These are phyloP conservation scores for Fusarium nelsonii DNA, from an alignment of 2,329 filamentous ascomycete species.

Conservation along the genomic window DNA sequence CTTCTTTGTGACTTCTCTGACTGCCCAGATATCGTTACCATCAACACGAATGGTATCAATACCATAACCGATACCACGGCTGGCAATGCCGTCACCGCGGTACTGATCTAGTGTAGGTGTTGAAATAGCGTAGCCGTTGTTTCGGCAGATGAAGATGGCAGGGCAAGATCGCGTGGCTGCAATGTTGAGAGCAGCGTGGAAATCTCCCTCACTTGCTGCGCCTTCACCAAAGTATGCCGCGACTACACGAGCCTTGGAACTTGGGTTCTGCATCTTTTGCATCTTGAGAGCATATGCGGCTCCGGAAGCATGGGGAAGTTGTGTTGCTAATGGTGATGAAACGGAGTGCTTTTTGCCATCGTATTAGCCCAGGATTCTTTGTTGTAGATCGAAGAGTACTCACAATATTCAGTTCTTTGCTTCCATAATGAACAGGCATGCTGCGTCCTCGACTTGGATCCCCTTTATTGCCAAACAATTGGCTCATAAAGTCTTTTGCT, in stretches of 20 bases:
- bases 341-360: constrained; percentile 75
- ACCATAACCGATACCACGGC: constrained; percentile 88
- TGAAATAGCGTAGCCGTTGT: constrained; percentile 92
- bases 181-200: constrained; percentile 91
- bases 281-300: constrained; percentile 90
- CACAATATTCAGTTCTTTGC: constrained; percentile 84
- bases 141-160: constrained; percentile 89
- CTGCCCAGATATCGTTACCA: constrained; percentile 94
- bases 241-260: constrained; percentile 74
- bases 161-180: constrained; percentile 90
- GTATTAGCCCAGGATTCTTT: constrained; percentile 12
- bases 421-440: constrained; percentile 98
- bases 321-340: constrained; percentile 84
- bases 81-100: constrained; percentile 90
- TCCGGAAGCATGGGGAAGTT: constrained; percentile 88
- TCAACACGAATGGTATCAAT: constrained; percentile 93
- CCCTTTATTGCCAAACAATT: constrained; percentile 88
- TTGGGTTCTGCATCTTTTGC: constrained; percentile 79
- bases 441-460: constrained; percentile 87
- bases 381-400: constrained; percentile 49
- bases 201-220: constrained; percentile 90
- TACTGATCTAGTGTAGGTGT: constrained; percentile 93
- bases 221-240: constrained; percentile 93
- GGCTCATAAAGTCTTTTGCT: constrained; percentile 91
- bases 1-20: constrained; percentile 81